These are phyloP conservation scores for Boletus rubescentipes DNA, from an alignment of 768 basidiomycete genomes.

Conservation along the genomic window DNA sequence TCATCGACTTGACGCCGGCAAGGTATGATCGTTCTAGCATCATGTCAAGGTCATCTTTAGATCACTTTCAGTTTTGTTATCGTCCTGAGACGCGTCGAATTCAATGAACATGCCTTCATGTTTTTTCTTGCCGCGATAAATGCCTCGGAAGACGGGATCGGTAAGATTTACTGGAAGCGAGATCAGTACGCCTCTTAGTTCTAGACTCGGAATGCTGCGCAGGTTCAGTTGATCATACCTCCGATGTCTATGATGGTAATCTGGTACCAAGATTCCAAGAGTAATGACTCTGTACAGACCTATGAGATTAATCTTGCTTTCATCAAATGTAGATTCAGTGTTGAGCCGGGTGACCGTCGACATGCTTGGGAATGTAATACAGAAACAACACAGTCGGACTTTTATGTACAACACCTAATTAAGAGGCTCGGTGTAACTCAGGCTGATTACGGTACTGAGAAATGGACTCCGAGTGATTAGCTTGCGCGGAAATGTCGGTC, in stretches of 20 bases:
- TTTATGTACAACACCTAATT: neutral
- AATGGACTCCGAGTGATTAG: no score
- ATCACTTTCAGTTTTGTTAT: neutral
- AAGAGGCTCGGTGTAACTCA: neutral
- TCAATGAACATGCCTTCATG: conserved; percentile 42
- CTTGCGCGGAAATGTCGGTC: no score
- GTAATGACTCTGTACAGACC: conserved; percentile 21
- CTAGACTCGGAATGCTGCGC: neutral
- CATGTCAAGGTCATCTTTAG: conserved; percentile 58
- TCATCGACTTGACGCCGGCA: conserved; percentile 67
- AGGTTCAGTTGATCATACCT: conserved; percentile 26
- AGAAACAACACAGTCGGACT: no score
- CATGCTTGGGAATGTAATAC: neutral
- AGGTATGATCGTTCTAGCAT: conserved; percentile 54
- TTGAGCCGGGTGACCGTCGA: neutral
- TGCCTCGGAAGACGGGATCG: conserved; percentile 56
- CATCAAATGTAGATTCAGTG: neutral
- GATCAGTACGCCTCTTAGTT: neutral
- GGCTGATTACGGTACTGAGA: no score
- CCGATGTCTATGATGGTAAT: conserved; percentile 35
- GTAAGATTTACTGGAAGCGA: conserved; percentile 47
- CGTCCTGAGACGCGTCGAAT: neutral
- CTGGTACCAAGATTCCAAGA: neutral
- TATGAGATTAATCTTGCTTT: conserved; percentile 32
- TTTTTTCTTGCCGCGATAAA: conserved; percentile 47